Base-by-base conservation (phyloP, 768 basidiomycete species). In the Lyophyllum shimeji region DNA sequence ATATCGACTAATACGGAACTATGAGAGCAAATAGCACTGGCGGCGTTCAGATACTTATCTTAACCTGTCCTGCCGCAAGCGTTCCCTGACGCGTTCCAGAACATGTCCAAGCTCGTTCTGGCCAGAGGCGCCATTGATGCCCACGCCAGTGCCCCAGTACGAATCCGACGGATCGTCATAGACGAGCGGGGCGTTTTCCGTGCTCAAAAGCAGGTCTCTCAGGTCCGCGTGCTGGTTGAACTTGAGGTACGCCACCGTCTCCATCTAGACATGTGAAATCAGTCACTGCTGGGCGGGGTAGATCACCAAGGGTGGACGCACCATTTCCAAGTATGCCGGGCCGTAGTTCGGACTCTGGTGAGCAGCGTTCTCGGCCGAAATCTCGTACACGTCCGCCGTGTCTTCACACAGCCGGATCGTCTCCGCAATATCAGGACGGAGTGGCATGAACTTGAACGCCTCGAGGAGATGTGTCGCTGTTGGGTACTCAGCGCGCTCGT, bases 391-490 rank as follows among this genome's bases (percentile, higher is more conserved):
- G 0, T 74, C 70, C 12, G 62, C 62, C 13, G 75, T 65, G 33
- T 73, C 64, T 7, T 55, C 51, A 52, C 70, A 72, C 1, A n/a
- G 43, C 18, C 87, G 76, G 53, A 92, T 86, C 25, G 63, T 61
- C 53, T 89, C 84, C 11, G 83, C 83, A 17, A 87, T 61, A 0
- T 80, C 78, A 0, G 80, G 82, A 2, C 74, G 72, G 20, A 74
- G 67, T 1, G 76, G 75, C 34, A 83, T 63, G 67, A 84, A 93
- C 66, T 88, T 88, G 64, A 88, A 73, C 8, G 89, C 89, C 69
- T 93, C 89, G 52, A 83, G 79, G n/a, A 93, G 76, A 60, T 93
- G 90, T 62, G 84, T 68, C 9, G 86, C 90, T 1, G 83, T 87
- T 1, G 87, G 87, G 61, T 85, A 93, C 40, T 70, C 67, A 51